Conservation (phyloP, 1,139 yeast species). For the Blastobotrys petasosporus region DNA sequence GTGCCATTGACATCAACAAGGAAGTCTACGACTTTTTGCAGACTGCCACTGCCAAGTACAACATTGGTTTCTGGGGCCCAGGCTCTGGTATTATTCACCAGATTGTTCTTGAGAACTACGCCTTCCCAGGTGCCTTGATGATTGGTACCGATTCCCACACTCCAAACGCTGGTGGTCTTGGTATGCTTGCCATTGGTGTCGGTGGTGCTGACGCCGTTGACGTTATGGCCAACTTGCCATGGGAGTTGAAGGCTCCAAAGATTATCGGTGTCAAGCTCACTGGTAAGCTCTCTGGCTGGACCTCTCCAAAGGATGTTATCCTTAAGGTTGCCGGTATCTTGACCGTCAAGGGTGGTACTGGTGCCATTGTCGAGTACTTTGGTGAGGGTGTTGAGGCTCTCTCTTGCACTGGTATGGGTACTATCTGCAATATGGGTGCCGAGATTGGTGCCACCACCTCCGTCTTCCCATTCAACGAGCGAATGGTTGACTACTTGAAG, state of each 20-base stretch:
- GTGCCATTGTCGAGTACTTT: conserved; percentile 93
- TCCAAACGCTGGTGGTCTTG: conserved; percentile 99
- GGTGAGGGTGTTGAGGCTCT: conserved; percentile 96
- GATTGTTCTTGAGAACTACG: conserved; percentile 94
- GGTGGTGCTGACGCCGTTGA: conserved; percentile 99
- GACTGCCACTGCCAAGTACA: conserved; percentile 92
- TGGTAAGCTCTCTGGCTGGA: conserved; percentile 95
- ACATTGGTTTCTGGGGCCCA: conserved; percentile 99
- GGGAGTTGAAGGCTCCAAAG: conserved; percentile 99
- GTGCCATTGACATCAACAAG: conserved; percentile 90
- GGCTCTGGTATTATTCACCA: conserved; percentile 99
- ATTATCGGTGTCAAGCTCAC: conserved; percentile 94
- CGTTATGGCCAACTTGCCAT: conserved; percentile 89
- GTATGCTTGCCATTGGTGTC: conserved; percentile 98
- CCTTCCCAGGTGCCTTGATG: conserved; percentile 96
- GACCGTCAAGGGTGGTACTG: conserved; percentile 99
- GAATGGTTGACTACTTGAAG: conserved; percentile 82
- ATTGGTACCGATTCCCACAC: conserved; percentile 99
- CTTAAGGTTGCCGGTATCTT: conserved; percentile 93
- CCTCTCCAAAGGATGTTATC: conserved; percentile 97
- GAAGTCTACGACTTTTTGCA: conserved; percentile 96
- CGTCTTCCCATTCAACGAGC: conserved; percentile 91
- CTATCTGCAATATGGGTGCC: conserved; percentile 99
- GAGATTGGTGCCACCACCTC: conserved; percentile 99
- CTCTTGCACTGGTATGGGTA: conserved; percentile 99